Evolutionary conservation across 164 flowering plant species (phyloP).

Genomic region (Umbellularia californica): DNA sequence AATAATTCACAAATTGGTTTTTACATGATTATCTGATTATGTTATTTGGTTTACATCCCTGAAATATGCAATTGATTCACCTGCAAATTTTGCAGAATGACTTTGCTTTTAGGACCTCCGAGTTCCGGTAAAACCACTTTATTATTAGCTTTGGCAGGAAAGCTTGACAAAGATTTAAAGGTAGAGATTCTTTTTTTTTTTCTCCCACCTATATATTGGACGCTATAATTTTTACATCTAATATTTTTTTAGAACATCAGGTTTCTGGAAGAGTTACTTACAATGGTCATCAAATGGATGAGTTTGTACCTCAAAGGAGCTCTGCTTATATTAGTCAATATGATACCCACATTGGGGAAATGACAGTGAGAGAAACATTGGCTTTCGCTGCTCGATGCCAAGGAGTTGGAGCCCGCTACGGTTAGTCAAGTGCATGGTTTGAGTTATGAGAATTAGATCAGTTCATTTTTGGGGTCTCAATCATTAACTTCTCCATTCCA

Average conservation of each 20-base stretch:
- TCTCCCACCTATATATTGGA: not conserved
- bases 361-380: slow-evolving; percentile 56
- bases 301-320: slow-evolving; percentile 65
- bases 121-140: slow-evolving; percentile 91
- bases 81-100: slow-evolving; percentile 47
- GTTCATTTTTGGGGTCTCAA: not conserved
- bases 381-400: slow-evolving; percentile 65
- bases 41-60: not conserved
- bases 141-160: slow-evolving; percentile 76
- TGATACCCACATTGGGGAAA: slow-evolving; percentile 57
- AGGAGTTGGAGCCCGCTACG: slow-evolving; percentile 55
- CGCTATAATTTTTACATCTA: not conserved
- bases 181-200: not conserved
- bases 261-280: slow-evolving; percentile 56
- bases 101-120: slow-evolving; percentile 87
- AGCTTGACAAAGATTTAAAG: slow-evolving; percentile 44
- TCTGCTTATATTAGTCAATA: slow-evolving; percentile 64
- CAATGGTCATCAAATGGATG: slow-evolving; percentile 65
- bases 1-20: not conserved
- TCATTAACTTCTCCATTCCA: not conserved
- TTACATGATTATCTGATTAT: not conserved
- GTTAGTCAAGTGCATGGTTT: slow-evolving; percentile 14
- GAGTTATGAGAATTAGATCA: not conserved
- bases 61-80: not conserved
- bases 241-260: slow-evolving; percentile 20